Base-by-base conservation (phyloP, 345 rosid species). In the Eutrema japonicum region DNA sequence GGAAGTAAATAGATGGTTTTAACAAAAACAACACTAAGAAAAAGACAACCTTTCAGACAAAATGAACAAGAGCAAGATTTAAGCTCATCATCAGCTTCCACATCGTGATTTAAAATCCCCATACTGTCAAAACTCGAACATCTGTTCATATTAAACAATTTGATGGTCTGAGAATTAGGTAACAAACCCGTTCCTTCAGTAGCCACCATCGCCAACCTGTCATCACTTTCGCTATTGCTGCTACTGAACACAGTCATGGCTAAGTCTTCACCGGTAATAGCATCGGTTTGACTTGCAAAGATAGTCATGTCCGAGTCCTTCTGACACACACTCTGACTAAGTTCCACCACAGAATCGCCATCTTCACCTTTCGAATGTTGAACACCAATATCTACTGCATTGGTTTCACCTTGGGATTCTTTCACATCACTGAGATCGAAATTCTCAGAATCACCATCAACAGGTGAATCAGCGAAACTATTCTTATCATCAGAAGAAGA, bases 21-120 rank as follows among this genome's bases (percentile, higher is more conserved):
- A 6, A 16, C 42, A 64, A 54, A 45, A 22, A 54, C 11, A 11
- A 18, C 10, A 50, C 52, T 14, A 30, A 32, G 51, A 56, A 66
- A 32, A 35, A 53, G 48, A 29, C 51, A 46, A 95, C 97, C 99
- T 88, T 85, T 89, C 71, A 83, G 80, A 79, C 99, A 95, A 83
- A 92, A 86, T 6, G 96, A 86, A 71, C 97, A 95, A 53, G 91
- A 77, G 82, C 99, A 95, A 57, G 86, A 75, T 54, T 79, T 88
- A 50, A 88, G 89, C 76, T 75, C 79, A 13, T 61, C 64, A 61
- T 84, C 89, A 70, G 76, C 81, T 27, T 50, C 82, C 5, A 66
- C 55, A 53, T 73, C 73, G 66, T 67, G 72, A 78, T 83, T 79
- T 42, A 38, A 76, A 77, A 72, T 49, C 40, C 47, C 82, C 69